Percentiles rank a stretch among this genome's conserved stretches.
Evolutionary conservation across 495 filamentous ascomycete species (phyloP).

Genomic region (Cercophora newfieldiana): DNA sequence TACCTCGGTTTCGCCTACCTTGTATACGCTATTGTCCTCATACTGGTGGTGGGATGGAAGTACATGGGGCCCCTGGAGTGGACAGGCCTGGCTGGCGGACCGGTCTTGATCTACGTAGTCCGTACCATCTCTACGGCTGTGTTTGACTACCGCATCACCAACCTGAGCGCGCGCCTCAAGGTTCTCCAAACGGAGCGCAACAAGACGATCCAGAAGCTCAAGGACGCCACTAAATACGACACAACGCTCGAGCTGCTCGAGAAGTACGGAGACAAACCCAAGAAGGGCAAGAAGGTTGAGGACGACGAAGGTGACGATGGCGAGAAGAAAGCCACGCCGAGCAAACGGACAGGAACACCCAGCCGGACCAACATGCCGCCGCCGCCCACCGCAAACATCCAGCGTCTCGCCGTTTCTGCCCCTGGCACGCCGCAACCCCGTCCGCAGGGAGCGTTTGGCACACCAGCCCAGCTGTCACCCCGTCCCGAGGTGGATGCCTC

Average conservation of each 20-base stretch:
- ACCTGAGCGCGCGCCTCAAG: conserved; percentile 66
- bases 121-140: conserved; percentile 61
- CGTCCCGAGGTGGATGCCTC: conserved; percentile 31
- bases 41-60: conserved; percentile 82
- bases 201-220: conserved; percentile 89
- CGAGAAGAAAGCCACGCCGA: conserved; percentile 24
- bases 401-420: conserved; percentile 27
- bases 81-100: conserved; percentile 73
- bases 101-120: conserved; percentile 73
- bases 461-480: conserved; percentile 25
- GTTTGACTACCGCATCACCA: conserved; percentile 79
- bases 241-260: conserved; percentile 90
- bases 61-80: conserved; percentile 75
- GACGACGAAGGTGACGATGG: conserved; percentile 23
- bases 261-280: conserved; percentile 75
- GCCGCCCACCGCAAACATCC: conserved; percentile 88
- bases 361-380: conserved; percentile 63
- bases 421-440: conserved; percentile 20
- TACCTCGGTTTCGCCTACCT: conserved; percentile 90
- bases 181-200: conserved; percentile 72
- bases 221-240: conserved; percentile 91
- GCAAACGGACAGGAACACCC: conserved; percentile 23
- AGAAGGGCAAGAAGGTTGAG: conserved; percentile 36
- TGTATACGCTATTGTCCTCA: conserved; percentile 73
- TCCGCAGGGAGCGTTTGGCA: conserved; percentile 24